Percentiles rank a stretch among this genome's conserved stretches.
These are phyloP conservation scores for Clitopilus passeckerianus DNA, from an alignment of 768 basidiomycete species.

Conservation along the genomic window DNA sequence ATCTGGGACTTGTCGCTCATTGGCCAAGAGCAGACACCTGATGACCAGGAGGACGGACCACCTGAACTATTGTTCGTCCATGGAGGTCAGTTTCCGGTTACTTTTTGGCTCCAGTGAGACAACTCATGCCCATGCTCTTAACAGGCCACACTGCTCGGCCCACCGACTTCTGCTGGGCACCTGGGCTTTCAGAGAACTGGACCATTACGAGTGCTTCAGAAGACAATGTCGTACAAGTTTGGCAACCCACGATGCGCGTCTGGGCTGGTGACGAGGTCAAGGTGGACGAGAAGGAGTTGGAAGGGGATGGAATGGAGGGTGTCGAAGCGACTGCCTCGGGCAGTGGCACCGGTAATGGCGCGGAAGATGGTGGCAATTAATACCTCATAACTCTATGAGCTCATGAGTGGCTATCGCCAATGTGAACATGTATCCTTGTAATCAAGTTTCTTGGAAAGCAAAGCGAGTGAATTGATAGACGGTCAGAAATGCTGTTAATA, in stretches of 20 bases:
- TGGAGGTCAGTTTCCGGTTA: constrained; percentile 57
- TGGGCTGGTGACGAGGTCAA: constrained; percentile 89
- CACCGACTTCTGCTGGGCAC: constrained; percentile 96
- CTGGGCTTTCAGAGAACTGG: constrained; percentile 77
- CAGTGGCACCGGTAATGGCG: constrained; percentile 22
- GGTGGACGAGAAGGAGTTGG: constrained; percentile 81
- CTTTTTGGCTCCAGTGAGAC: background rate
- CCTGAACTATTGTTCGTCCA: constrained; percentile 96
- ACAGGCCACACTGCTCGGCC: constrained; percentile 86
- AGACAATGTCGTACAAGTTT: constrained; percentile 95
- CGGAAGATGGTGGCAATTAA: constrained; percentile 29
- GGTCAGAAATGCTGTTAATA: background rate
- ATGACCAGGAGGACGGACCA: constrained; percentile 97
- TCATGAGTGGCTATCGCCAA: background rate
- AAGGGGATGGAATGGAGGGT: constrained; percentile 75
- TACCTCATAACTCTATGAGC: constrained; percentile 23
- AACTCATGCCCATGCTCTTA: constrained; percentile 1
- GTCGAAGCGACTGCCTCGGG: constrained; percentile 39
- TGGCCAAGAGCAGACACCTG: constrained; percentile 94
- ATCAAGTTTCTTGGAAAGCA: background rate
- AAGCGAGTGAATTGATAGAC: background rate
- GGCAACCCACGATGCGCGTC: constrained; percentile 94
- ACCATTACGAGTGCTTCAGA: constrained; percentile 86
- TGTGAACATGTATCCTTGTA: background rate
- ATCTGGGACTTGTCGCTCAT: constrained; percentile 93